These are phyloP conservation scores for Tulasnella sp. DNA, from an alignment of 768 basidiomycete genomes.

Conservation along the genomic window DNA sequence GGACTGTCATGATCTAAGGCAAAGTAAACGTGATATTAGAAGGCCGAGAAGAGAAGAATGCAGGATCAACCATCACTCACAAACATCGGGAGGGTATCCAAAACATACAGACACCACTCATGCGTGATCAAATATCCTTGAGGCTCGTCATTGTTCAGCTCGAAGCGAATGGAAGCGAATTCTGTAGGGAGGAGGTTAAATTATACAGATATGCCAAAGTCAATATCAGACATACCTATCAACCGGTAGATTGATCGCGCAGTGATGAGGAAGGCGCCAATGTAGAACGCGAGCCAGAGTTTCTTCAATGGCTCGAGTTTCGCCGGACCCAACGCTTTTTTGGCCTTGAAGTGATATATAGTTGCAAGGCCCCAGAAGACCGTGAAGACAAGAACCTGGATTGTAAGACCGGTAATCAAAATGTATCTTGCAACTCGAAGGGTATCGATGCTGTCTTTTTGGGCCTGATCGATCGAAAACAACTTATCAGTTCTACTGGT, in stretches of 20 bases:
- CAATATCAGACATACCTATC: slow-evolving; percentile 5
- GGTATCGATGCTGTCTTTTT: background rate
- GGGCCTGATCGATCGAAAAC: background rate
- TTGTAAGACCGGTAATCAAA: slow-evolving; percentile 12
- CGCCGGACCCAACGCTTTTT: background rate
- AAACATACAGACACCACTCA: slow-evolving; percentile 17
- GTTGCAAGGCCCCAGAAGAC: slow-evolving; percentile 9
- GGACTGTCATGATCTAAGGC: background rate
- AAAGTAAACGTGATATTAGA: background rate
- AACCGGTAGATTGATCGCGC: slow-evolving; percentile 13
- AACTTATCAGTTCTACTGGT: background rate
- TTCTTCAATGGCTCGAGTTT: background rate
- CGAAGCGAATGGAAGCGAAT: slow-evolving; percentile 14
- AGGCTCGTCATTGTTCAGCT: background rate
- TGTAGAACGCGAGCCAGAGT: slow-evolving; percentile 16
- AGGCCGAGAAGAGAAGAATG: background rate
- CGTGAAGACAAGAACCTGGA: slow-evolving; percentile 13
- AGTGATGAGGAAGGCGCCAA: slow-evolving; percentile 5
- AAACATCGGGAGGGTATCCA: slow-evolving; percentile 15
- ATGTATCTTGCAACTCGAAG: background rate
- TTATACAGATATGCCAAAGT: background rate
- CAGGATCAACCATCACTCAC: background rate
- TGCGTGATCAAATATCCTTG: slow-evolving; percentile 14
- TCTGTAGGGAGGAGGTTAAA: background rate
- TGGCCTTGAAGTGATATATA: background rate